Percentiles rank a stretch among this genome's conserved stretches.
These are phyloP conservation scores for Vicia sativa DNA, from an alignment of 306 rosid species.

Conservation along the genomic window DNA sequence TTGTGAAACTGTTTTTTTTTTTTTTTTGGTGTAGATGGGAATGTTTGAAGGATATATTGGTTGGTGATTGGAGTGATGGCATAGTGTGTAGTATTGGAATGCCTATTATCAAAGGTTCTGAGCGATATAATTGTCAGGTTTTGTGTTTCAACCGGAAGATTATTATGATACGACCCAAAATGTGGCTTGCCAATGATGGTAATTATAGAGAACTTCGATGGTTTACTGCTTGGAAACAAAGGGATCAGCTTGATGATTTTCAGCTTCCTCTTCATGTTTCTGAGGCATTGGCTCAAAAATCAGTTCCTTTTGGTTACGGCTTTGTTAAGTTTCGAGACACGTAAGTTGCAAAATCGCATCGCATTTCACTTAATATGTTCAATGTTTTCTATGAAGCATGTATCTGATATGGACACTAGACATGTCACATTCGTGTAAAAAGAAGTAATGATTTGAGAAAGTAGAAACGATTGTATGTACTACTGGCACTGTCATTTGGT, in stretches of 20 bases:
- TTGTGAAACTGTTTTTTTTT: conserved; percentile 22
- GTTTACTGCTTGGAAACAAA: conserved; percentile 95
- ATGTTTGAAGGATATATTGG: conserved; percentile 73
- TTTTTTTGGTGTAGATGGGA: conserved; percentile 82
- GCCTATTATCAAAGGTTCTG: conserved; percentile 85
- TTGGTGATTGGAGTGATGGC: conserved; percentile 89
- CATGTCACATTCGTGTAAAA: neutral
- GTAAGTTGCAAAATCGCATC: conserved; percentile 57
- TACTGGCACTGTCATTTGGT: too few species aligned
- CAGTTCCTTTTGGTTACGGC: conserved; percentile 91
- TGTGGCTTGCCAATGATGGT: conserved; percentile 98
- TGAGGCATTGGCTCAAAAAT: conserved; percentile 63
- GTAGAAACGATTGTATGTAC: neutral
- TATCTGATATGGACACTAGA: neutral
- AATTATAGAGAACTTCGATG: conserved; percentile 95
- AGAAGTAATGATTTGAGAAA: neutral
- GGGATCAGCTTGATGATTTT: conserved; percentile 73
- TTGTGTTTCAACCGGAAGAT: conserved; percentile 75
- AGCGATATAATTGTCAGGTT: conserved; percentile 91
- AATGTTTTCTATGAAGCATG: neutral
- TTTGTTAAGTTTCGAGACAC: conserved; percentile 84
- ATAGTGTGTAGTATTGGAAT: conserved; percentile 93
- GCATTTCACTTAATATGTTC: neutral
- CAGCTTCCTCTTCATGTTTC: conserved; percentile 72
- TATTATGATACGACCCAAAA: conserved; percentile 84